These are phyloP conservation scores for Lecanicillium sp. DNA, from an alignment of 2,329 filamentous ascomycete genomes.

Conservation along the genomic window DNA sequence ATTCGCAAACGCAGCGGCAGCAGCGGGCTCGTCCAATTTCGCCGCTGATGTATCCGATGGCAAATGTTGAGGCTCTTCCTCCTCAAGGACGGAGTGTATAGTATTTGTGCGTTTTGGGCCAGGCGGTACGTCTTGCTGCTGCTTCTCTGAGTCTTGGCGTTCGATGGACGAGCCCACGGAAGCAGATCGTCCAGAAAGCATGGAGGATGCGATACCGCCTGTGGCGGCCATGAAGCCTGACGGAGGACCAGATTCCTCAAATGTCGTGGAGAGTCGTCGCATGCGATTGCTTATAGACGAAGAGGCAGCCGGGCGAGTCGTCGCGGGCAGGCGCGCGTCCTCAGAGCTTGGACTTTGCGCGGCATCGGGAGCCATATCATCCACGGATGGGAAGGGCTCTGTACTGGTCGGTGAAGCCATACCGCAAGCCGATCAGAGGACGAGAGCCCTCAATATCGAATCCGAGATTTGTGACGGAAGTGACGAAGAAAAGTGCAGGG, in stretches of 20 bases:
- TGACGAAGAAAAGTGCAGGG: too few relatives aligned
- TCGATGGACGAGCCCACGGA: slow-evolving; percentile 19
- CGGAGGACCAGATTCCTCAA: slow-evolving; percentile 41
- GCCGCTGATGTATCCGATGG: background rate
- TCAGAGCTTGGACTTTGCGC: background rate
- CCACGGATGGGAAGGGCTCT: slow-evolving; percentile 20
- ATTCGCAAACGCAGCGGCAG: slow-evolving; percentile 47
- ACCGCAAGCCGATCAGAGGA: too few relatives aligned
- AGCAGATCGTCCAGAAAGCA: slow-evolving; percentile 22
- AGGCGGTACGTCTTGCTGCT: background rate
- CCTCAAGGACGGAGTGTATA: slow-evolving; percentile 18
- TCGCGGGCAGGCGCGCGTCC: slow-evolving; percentile 10
- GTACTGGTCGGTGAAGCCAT: background rate
- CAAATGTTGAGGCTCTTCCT: slow-evolving; percentile 14
- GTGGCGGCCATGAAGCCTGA: slow-evolving; percentile 44
- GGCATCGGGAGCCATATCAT: slow-evolving; percentile 12
- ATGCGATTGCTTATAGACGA: slow-evolving; percentile 28
- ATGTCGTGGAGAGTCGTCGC: slow-evolving; percentile 30
- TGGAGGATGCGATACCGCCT: slow-evolving; percentile 38
- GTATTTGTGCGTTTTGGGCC: slow-evolving; percentile 20
- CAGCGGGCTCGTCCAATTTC: slow-evolving; percentile 21
- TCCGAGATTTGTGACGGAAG: too few relatives aligned
- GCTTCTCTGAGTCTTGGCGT: slow-evolving; percentile 14
- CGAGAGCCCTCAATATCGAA: too few relatives aligned
- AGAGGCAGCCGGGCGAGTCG: slow-evolving; percentile 24